These are phyloP conservation scores for Chenopodium album DNA, from an alignment of 148 eudicot genomes.

Conservation along the genomic window DNA sequence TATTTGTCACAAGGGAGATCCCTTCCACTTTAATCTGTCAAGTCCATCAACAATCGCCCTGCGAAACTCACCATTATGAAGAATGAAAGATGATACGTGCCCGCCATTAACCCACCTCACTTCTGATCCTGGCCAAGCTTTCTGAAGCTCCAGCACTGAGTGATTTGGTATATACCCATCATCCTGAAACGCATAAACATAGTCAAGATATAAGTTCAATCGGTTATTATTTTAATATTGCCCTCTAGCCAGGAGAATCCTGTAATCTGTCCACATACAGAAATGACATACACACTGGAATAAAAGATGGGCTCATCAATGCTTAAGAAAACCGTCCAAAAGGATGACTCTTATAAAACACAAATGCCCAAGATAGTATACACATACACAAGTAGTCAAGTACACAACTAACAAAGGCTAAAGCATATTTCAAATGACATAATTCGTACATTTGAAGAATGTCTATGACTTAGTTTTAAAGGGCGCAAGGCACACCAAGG, in stretches of 20 bases:
- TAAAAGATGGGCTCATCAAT: background rate
- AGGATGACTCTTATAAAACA: background rate
- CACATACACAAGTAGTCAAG: background rate
- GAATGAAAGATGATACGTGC: constrained; percentile 89
- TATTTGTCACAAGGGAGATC: constrained; percentile 37
- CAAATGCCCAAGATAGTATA: background rate
- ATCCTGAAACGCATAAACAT: constrained; percentile 52
- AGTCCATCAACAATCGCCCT: constrained; percentile 88
- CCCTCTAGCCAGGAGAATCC: background rate
- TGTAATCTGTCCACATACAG: background rate
- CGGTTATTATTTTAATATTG: background rate
- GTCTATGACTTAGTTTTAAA: background rate
- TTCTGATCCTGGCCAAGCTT: constrained; percentile 99
- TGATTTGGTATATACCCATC: constrained; percentile 96
- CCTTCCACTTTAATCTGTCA: constrained; percentile 75
- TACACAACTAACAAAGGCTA: too few relatives aligned
- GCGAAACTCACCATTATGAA: constrained; percentile 80
- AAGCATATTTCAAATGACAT: too few relatives aligned
- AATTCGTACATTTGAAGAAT: background rate
- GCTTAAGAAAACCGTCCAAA: background rate
- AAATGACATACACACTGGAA: background rate
- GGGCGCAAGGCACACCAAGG: too few relatives aligned
- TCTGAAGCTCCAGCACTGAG: constrained; percentile 90
- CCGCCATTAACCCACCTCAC: constrained; percentile 99
- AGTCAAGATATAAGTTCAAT: background rate